These are phyloP conservation scores for Talaromyces sp. DNA, from an alignment of 2,329 filamentous ascomycete genomes.

Conservation along the genomic window DNA sequence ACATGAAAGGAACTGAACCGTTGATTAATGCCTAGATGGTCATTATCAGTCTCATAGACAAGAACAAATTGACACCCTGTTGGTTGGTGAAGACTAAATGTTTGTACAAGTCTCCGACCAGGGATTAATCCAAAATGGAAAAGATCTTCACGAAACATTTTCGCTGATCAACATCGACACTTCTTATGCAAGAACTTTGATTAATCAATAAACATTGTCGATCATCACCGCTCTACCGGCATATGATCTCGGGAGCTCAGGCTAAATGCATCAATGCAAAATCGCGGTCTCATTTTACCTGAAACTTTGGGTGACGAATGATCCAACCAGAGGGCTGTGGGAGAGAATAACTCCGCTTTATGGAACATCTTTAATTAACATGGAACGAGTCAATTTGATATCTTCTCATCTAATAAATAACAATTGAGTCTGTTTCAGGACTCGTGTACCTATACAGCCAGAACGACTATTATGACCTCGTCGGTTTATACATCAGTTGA, in stretches of 20 bases:
- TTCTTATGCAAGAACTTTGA: background rate
- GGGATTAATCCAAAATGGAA: too few relatives aligned
- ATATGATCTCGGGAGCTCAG: background rate
- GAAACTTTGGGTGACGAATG: background rate
- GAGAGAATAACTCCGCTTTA: background rate
- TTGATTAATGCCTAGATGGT: too few relatives aligned
- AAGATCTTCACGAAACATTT: background rate
- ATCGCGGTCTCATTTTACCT: background rate
- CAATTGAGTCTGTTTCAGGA: background rate
- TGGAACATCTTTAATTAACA: background rate
- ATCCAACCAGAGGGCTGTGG: background rate
- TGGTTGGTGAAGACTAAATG: too few relatives aligned
- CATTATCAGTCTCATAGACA: too few relatives aligned
- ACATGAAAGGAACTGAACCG: too few relatives aligned
- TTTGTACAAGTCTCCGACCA: too few relatives aligned
- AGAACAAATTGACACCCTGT: too few relatives aligned
- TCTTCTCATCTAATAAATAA: background rate
- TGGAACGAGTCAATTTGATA: background rate
- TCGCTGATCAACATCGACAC: background rate
- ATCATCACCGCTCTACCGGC: background rate
- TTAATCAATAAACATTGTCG: background rate
- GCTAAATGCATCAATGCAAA: background rate
- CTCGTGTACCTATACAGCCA: background rate
- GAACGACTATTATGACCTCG: background rate
- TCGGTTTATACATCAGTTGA: background rate